A percentile compares a stretch with the other conserved stretches of the same genome.
Conservation (phyloP, 148 eudicot species). For the Amaranthus cruentus region DNA sequence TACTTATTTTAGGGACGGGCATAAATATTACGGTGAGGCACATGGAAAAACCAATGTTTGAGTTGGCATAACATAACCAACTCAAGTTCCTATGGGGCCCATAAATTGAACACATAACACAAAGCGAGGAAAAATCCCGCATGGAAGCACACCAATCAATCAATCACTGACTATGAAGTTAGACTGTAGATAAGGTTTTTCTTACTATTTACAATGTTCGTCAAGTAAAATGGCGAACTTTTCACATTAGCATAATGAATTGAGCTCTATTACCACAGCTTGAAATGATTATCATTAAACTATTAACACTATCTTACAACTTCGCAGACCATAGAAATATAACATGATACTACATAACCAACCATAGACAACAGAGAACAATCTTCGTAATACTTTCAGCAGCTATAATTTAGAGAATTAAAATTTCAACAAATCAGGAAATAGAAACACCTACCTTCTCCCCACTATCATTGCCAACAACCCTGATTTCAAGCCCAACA, state of each 20-base stretch:
- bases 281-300: neutral
- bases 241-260: no score
- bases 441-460: constrained; percentile 61
- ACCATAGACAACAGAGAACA: neutral
- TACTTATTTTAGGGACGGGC: no score
- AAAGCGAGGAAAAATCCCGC: neutral
- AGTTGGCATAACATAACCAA: neutral
- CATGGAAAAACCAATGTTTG: neutral
- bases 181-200: neutral
- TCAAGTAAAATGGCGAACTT: neutral
- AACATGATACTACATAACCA: neutral
- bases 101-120: neutral
- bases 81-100: neutral
- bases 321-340: neutral
- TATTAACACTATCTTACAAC: neutral
- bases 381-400: neutral
- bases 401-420: neutral
- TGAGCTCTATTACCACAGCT: neutral
- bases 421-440: neutral
- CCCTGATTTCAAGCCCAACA: constrained; percentile 97
- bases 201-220: neutral
- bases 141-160: neutral
- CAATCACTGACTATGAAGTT: neutral
- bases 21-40: neutral
- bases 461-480: constrained; percentile 98